Conservation (phyloP, 257 asterid genomes). For the Hygrophila difformis region DNA sequence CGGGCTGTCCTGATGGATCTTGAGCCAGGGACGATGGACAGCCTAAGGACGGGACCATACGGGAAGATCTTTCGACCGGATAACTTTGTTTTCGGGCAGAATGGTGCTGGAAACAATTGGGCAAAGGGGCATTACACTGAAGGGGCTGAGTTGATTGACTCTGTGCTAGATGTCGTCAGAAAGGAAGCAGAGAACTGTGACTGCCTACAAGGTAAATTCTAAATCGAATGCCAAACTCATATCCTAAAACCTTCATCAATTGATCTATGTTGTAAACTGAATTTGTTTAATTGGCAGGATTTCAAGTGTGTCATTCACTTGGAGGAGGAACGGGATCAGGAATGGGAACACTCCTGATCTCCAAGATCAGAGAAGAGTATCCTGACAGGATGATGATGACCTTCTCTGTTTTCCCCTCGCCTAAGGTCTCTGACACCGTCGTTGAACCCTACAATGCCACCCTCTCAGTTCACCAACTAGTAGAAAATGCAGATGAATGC, state of each 20-base stretch:
- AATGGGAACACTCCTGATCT: constrained; percentile 59
- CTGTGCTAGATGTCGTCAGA: constrained; percentile 69
- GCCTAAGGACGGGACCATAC: constrained; percentile 55
- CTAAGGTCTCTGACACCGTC: constrained; percentile 71
- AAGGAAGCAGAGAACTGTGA: constrained; percentile 73
- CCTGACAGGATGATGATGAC: constrained; percentile 77
- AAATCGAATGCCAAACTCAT: too few relatives aligned
- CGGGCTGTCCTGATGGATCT: constrained; percentile 68
- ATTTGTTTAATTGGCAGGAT: constrained; percentile 24
- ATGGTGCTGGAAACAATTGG: constrained; percentile 70
- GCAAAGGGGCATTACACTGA: constrained; percentile 74
- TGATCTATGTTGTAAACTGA: not conserved
- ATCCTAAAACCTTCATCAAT: too few relatives aligned
- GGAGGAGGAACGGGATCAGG: constrained; percentile 81
- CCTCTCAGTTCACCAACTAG: constrained; percentile 64
- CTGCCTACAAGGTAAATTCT: constrained; percentile 52
- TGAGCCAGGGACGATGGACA: constrained; percentile 74
- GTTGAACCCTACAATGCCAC: constrained; percentile 80
- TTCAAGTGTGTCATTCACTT: constrained; percentile 65
- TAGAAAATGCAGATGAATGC: constrained; percentile 75
- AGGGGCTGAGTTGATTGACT: constrained; percentile 64
- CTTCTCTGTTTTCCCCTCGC: constrained; percentile 67
- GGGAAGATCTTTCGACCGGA: constrained; percentile 63
- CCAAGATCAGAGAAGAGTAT: constrained; percentile 73
- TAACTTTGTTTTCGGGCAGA: constrained; percentile 64